Base-by-base conservation (phyloP, 1,284 basidiomycete species). In the Clitocybe nebularis region DNA sequence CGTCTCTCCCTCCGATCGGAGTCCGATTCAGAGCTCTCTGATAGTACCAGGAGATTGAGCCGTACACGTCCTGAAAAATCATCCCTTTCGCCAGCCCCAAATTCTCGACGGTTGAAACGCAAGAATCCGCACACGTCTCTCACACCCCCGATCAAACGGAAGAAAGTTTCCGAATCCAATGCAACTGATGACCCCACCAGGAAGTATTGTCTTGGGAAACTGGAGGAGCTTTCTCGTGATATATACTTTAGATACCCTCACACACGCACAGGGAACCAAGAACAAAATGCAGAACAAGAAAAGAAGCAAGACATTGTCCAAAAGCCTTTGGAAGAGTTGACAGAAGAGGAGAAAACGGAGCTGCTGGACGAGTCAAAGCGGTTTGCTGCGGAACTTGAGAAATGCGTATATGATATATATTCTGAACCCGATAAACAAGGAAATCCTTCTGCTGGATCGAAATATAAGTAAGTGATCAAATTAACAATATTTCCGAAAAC, bases 361-460 rank as follows among this genome's bases (percentile, higher is more conserved):
- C 49, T 84, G 41, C 64, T 78, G 49, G 64, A 71, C 26, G 70
- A 67, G 29, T 81, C 81, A 17, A 75, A 74, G 44, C 60, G 63
- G 33, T 90, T 83, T 63, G 74, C 84, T 46, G 60, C 65, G 39
- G 78, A 83, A 42, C 72, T 90, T 47, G 88, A 90, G 63, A 68
- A 72, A 51, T 81, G 75, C 56, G 61, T 89, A 32, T 89, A 77
- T 58, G 82, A 85, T 37, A 72, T 75, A 36, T 87, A 87, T 55
- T 69, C 76, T 47, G 87, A 90, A 58, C 78, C 75, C 23, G 90
- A 92, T 65, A 89, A 86, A 63, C 63, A 69, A 51, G 84, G 86
- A 36, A 74, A 75, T 51, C 74, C 69, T 36, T 67, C 72, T 51
- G 87, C 86, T 44, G 85, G 75, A 20, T 67, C 71, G 35, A 89